phyloP scores from a whole-genome alignment of 495 filamentous ascomycete genomes.

The Penicillium fimorum region DNA sequence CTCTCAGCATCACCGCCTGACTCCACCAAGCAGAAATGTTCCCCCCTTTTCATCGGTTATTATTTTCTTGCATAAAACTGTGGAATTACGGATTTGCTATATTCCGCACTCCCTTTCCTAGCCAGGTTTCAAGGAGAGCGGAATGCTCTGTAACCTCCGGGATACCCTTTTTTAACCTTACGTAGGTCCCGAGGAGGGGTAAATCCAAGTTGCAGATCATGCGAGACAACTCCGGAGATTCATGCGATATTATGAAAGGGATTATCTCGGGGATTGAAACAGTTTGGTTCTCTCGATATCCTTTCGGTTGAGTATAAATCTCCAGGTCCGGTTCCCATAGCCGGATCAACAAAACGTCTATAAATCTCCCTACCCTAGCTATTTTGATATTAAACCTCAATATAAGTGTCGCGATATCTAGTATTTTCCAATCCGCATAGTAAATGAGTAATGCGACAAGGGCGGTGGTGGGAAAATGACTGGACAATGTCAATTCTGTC shows the following conservation, averaged over 20 bases:
- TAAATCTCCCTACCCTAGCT: constrained; percentile 3
- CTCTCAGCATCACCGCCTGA: constrained; percentile 9
- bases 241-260: constrained; percentile 22
- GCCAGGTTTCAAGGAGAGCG: constrained; percentile 12
- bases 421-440: background rate
- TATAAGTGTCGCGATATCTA: constrained; percentile 15
- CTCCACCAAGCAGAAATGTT: constrained; percentile 11
- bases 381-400: constrained; percentile 5
- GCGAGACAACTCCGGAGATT: constrained; percentile 27
- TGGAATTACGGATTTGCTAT: background rate
- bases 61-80: background rate
- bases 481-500: constrained; percentile 14
- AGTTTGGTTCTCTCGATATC: background rate
- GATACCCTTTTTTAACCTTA: constrained; percentile 21
- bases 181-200: constrained; percentile 33
- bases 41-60: constrained; percentile 8
- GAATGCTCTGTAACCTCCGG: constrained; percentile 11
- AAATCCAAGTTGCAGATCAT: constrained; percentile 31
- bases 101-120: background rate
- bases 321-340: constrained; percentile 1
- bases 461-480: constrained; percentile 12
- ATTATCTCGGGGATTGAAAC: background rate
- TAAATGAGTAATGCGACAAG: constrained; percentile 29
- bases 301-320: constrained; percentile 3
- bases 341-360: constrained; percentile 1